Conservation (phyloP, 1,284 basidiomycete species). For the Ceratobasidium sp. region DNA sequence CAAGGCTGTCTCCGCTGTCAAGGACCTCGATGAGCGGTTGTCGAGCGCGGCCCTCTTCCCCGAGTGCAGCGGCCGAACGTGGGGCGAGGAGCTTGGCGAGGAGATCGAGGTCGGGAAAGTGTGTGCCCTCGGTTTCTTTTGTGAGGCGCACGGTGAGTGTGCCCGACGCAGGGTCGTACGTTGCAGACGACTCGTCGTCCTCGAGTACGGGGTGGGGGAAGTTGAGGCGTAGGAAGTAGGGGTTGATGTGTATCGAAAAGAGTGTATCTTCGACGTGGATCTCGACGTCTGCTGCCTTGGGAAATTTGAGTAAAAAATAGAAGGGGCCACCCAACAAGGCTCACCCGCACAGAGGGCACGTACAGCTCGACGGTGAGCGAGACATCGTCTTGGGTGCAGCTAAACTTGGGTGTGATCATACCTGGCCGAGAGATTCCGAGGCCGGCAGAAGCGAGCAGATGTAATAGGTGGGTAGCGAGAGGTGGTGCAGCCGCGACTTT, state of each 20-base stretch:
- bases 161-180: slow-evolving; percentile 77
- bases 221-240: slow-evolving; percentile 81
- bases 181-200: slow-evolving; percentile 74
- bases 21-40: slow-evolving; percentile 74
- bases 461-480: not conserved
- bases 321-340: slow-evolving; percentile 51
- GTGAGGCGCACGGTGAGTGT: slow-evolving; percentile 75
- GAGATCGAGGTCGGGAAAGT: slow-evolving; percentile 78
- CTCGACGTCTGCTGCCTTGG: slow-evolving; percentile 81
- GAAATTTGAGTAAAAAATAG: slow-evolving; percentile 46
- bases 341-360: slow-evolving; percentile 80
- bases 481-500: slow-evolving; percentile 15
- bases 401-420: slow-evolving; percentile 85
- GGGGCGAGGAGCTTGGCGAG: slow-evolving; percentile 78
- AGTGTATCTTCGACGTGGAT: slow-evolving; percentile 76
- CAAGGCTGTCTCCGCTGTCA: slow-evolving; percentile 48
- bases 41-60: slow-evolving; percentile 12
- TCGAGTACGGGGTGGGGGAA: slow-evolving; percentile 66
- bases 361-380: slow-evolving; percentile 72
- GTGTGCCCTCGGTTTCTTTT: slow-evolving; percentile 70
- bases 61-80: slow-evolving; percentile 57
- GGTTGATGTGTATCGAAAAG: slow-evolving; percentile 79
- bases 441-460: not conserved
- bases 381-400: slow-evolving; percentile 72
- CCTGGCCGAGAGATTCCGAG: not conserved